phyloP scores from a whole-genome alignment of 495 filamentous ascomycete genomes.

The Hypomontagnella monticulosa region DNA sequence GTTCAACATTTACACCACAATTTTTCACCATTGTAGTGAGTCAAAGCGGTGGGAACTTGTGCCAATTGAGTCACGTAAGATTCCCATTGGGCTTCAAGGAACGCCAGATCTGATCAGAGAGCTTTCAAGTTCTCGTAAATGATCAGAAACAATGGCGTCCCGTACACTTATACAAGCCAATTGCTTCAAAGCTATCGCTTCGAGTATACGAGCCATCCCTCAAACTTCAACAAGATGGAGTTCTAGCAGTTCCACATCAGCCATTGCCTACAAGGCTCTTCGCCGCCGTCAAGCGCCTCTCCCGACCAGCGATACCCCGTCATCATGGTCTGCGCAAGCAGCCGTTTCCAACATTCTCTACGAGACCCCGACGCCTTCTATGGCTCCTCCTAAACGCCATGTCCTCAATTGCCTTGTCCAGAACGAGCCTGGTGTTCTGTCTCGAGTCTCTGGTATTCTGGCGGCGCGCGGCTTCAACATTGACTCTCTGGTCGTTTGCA shows the following conservation, averaged over 20 bases:
- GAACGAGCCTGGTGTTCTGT: slow-evolving; percentile 97
- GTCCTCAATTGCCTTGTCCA: slow-evolving; percentile 98
- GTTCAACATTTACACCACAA: slow-evolving; percentile 17
- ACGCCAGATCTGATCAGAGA: slow-evolving; percentile 37
- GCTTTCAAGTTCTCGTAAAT: slow-evolving; percentile 37
- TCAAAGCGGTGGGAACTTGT: slow-evolving; percentile 29
- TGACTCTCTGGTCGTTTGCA: slow-evolving; percentile 96
- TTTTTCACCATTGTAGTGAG: slow-evolving; percentile 38
- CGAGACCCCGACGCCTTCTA: slow-evolving; percentile 88
- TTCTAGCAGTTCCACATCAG: slow-evolving; percentile 79
- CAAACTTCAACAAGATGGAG: slow-evolving; percentile 45
- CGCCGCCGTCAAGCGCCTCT: slow-evolving; percentile 88
- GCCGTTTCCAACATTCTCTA: slow-evolving; percentile 98
- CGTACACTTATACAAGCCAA: slow-evolving; percentile 51
- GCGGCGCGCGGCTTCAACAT: slow-evolving; percentile 99
- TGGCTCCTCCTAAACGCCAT: slow-evolving; percentile 88
- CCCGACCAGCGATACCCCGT: slow-evolving; percentile 75
- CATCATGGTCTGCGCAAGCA: slow-evolving; percentile 91
- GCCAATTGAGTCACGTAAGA: slow-evolving; percentile 37
- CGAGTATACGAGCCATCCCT: slow-evolving; percentile 26
- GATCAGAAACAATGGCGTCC: slow-evolving; percentile 56
- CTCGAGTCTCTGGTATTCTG: slow-evolving; percentile 94
- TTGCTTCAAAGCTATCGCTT: slow-evolving; percentile 44
- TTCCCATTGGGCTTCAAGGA: slow-evolving; percentile 26
- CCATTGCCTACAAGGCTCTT: slow-evolving; percentile 96